phyloP scores from a whole-genome alignment of 257 asterid genomes.

The Nicotiana tabacum region DNA sequence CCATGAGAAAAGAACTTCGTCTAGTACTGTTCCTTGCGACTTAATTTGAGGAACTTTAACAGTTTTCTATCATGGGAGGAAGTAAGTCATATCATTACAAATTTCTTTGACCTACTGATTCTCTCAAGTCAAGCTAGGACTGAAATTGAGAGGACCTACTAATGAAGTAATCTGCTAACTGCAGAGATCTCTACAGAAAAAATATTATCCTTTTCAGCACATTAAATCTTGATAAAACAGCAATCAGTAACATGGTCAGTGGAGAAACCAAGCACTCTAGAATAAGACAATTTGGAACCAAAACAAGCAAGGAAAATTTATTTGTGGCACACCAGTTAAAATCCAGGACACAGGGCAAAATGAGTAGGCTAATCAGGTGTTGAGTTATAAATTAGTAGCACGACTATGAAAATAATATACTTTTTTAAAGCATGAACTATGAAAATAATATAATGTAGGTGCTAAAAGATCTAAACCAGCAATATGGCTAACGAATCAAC shows the following conservation, averaged over 20 bases:
- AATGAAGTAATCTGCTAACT: neutral
- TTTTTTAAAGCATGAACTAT: neutral
- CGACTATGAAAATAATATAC: neutral
- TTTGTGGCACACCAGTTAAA: neutral
- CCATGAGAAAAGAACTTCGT: neutral
- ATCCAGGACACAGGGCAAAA: neutral
- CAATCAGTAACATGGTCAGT: neutral
- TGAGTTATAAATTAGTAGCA: neutral
- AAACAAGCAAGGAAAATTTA: neutral
- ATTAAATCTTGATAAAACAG: neutral
- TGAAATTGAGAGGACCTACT: neutral
- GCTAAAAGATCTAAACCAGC: neutral
- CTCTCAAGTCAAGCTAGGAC: neutral
- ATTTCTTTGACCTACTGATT: neutral
- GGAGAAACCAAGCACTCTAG: neutral
- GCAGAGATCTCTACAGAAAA: neutral
- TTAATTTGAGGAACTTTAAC: neutral
- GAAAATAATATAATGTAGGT: neutral
- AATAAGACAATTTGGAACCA: neutral
- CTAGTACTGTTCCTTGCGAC: neutral
- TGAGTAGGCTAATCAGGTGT: slow-evolving; percentile 3
- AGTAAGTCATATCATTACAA: neutral
- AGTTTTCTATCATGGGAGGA: neutral
- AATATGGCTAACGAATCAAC: neutral
- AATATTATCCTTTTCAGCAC: neutral